Base-by-base conservation (phyloP, 2,329 filamentous ascomycete genomes). In the Coleophoma cylindrospora region DNA sequence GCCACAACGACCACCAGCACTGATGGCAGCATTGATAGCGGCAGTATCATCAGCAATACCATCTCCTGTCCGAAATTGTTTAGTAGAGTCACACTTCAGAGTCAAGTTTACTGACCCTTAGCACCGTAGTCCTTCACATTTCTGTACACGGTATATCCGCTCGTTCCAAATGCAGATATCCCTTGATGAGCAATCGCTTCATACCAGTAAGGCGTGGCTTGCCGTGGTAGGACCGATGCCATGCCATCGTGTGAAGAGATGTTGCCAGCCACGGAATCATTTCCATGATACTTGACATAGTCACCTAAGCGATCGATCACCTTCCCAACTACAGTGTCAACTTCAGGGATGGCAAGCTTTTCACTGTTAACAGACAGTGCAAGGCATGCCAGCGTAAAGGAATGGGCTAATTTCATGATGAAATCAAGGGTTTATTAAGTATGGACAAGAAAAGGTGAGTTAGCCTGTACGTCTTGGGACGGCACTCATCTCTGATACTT, bases 31-130 rank as follows among this genome's bases (percentile, higher is more conserved):
- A 72, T 96, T 95, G 77, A 97, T 95, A 50, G 91, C 89, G 2
- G 70, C 56, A 0, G 91, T 95, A 64, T 96, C 91, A 65, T 96
- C 91, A n/a, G 85, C 86, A 1, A 73, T 68, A 9, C 84, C 57
- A 59, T 86, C 81, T 36, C 59, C 54, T 57, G 34, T 33, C 14
- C 19, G 13, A 10, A n/a, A n/a, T 27, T 6, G 6, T 10, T 41
- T 21, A 22, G 15, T 9, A 17, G 7, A 32, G 12, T 10, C 22
- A 44, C 22, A 44, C 7, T 49, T 55, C 9, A 64, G 55, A 45
- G 8, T 34, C 19, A 43, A 43, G 8, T 11, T 32, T n/a, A 50
- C 47, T 34, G 37, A 47, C 53, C 53, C 37, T 22, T 47, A 34
- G 53, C 53, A 27, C 53, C 53, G 36, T 34, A 55, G 43, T 55